Conservation (phyloP, 176 grass and related monocot genomes). For the Echinochloa phyllopogon region DNA sequence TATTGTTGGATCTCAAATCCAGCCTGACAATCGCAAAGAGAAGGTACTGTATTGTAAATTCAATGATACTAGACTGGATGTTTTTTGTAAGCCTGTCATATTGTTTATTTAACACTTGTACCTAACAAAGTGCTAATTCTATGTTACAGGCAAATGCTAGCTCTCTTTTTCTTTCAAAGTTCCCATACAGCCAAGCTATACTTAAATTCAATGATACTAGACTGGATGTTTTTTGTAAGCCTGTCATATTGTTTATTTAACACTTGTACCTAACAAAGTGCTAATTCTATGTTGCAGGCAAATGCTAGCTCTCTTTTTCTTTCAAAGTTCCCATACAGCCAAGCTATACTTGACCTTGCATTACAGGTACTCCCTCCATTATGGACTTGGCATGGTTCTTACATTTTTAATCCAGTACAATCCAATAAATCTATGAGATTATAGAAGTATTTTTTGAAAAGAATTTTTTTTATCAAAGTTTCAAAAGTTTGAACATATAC, state of each 20-base stretch:
- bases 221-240: constrained; percentile 10
- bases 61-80: constrained; percentile 1
- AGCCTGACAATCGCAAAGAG: constrained; percentile 78
- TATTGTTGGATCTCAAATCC: constrained; percentile 85
- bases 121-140: constrained; percentile 39
- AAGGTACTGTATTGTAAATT: constrained; percentile 57
- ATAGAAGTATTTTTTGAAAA: neutral
- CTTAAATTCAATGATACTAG: constrained; percentile 44
- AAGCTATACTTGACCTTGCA: constrained; percentile 91
- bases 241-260: constrained; percentile 14
- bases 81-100: neutral
- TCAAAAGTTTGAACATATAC: neutral
- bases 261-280: constrained; percentile 33
- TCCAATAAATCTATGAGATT: neutral
- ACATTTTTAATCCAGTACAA: neutral
- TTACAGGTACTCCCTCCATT: constrained; percentile 59
- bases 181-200: constrained; percentile 92
- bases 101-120: constrained; percentile 29
- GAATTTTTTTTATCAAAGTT: no score
- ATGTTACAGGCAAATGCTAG: constrained; percentile 70
- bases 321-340: constrained; percentile 96
- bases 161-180: constrained; percentile 94
- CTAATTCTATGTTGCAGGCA: constrained; percentile 60
- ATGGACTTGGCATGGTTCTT: neutral
- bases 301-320: constrained; percentile 80